Conservation (phyloP, 2,329 filamentous ascomycete species). For the Talaromyces sp. region DNA sequence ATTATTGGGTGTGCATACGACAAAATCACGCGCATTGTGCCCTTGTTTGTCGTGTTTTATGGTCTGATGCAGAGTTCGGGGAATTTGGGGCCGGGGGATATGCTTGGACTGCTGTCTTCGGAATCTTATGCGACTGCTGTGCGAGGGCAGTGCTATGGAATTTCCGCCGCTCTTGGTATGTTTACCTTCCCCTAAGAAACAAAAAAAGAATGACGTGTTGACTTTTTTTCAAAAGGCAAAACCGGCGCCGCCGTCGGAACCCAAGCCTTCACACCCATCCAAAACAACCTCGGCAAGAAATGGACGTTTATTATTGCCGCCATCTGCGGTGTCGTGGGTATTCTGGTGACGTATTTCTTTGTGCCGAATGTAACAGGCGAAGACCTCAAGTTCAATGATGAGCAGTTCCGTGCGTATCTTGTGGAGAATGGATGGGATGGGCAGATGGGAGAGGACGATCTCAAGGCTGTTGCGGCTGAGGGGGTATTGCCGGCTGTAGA, state of each 20-base stretch:
- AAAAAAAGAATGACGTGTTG: neutral
- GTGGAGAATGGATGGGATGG: conserved; percentile 43
- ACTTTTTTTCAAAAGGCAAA: conserved; percentile 31
- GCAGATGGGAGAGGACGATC: conserved; percentile 39
- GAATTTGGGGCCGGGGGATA: conserved; percentile 48
- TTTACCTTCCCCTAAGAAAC: no score
- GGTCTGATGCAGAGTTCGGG: conserved; percentile 47
- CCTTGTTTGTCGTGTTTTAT: conserved; percentile 49
- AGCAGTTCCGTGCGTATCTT: conserved; percentile 41
- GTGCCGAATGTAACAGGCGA: conserved; percentile 42
- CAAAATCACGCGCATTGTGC: conserved; percentile 44
- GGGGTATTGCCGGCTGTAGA: conserved; percentile 11
- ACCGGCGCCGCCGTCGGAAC: conserved; percentile 48
- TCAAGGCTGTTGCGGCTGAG: conserved; percentile 28
- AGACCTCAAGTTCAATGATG: conserved; percentile 39
- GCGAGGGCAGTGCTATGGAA: conserved; percentile 46
- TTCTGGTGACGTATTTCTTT: conserved; percentile 45
- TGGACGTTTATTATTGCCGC: conserved; percentile 51
- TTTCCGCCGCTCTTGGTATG: conserved; percentile 41
- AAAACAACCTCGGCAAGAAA: conserved; percentile 40
- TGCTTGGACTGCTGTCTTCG: conserved; percentile 46
- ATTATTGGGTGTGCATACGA: conserved; percentile 47
- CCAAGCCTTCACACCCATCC: conserved; percentile 46
- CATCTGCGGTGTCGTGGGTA: conserved; percentile 44
- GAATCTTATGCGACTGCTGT: conserved; percentile 50